Evolutionary conservation across 176 grass and related monocot genomes (phyloP).

Genomic region (Pharus latifolius): DNA sequence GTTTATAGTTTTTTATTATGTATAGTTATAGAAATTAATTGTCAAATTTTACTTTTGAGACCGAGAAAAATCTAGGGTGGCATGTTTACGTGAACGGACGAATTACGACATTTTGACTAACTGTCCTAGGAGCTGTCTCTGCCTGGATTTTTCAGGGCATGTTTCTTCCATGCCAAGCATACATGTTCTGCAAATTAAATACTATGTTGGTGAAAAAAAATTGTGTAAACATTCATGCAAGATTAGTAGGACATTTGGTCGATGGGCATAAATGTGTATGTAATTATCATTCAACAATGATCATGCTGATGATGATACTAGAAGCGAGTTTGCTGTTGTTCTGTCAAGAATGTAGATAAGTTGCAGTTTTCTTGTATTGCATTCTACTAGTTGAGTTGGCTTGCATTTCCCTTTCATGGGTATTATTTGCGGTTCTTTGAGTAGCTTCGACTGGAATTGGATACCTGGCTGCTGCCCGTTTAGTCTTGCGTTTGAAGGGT

Average conservation of each 20-base stretch:
- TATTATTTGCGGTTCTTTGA: constrained; percentile 5
- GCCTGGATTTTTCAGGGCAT: background rate
- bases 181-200: background rate
- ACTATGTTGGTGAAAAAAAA: background rate
- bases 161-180: background rate
- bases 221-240: background rate
- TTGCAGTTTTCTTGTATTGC: background rate
- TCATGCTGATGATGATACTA: background rate
- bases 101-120: too few species aligned
- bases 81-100: too few species aligned
- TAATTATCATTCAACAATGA: too few species aligned
- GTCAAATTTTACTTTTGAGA: too few species aligned
- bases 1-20: too few species aligned
- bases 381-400: background rate
- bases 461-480: constrained; percentile 7
- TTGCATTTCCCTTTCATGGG: background rate
- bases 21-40: too few species aligned
- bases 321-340: background rate
- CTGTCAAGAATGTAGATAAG: constrained; percentile 8
- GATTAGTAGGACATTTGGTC: background rate
- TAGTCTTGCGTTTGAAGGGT: constrained; percentile 14
- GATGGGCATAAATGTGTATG: constrained; percentile 8
- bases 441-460: constrained; percentile 17
- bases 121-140: background rate
- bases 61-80: too few species aligned